Evolutionary conservation across 805 yeast species (phyloP).

Genomic region (Pichia exigua): DNA sequence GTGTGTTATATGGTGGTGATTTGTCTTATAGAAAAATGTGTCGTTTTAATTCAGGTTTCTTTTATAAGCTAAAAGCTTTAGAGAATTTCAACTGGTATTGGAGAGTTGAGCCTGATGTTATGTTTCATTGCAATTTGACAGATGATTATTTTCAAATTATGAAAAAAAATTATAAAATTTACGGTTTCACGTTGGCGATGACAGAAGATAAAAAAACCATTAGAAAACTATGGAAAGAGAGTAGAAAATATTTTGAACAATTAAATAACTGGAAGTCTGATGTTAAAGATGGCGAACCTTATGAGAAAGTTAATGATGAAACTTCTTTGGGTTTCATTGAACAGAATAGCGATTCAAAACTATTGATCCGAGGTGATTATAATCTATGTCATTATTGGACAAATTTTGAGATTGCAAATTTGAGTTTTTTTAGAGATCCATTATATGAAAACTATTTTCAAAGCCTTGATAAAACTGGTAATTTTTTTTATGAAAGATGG

Average conservation of each 20-base stretch:
- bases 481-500: slow-evolving; percentile 72
- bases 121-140: slow-evolving; percentile 42
- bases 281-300: slow-evolving; percentile 5
- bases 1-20: slow-evolving; percentile 49
- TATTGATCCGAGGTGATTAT: slow-evolving; percentile 37
- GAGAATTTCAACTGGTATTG: slow-evolving; percentile 45
- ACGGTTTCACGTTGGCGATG: slow-evolving; percentile 44
- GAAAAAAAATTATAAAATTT: slow-evolving; percentile 38
- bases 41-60: slow-evolving; percentile 42
- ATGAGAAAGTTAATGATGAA: slow-evolving; percentile 29
- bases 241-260: slow-evolving; percentile 34
- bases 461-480: slow-evolving; percentile 50
- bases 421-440: slow-evolving; percentile 50
- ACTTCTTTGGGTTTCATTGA: slow-evolving; percentile 40
- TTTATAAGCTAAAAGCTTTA: slow-evolving; percentile 40
- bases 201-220: slow-evolving; percentile 41
- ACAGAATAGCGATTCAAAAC: slow-evolving; percentile 32
- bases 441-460: slow-evolving; percentile 50
- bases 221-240: slow-evolving; percentile 41
- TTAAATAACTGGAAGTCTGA: slow-evolving; percentile 3
- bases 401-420: slow-evolving; percentile 57
- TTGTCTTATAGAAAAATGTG: slow-evolving; percentile 68
- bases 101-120: slow-evolving; percentile 50
- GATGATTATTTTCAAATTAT: slow-evolving; percentile 41
- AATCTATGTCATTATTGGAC: slow-evolving; percentile 58